A percentile compares a stretch with the other conserved stretches of the same genome.
Conservation (phyloP, 1,284 basidiomycete species). For the Cryptococcus floricola region DNA sequence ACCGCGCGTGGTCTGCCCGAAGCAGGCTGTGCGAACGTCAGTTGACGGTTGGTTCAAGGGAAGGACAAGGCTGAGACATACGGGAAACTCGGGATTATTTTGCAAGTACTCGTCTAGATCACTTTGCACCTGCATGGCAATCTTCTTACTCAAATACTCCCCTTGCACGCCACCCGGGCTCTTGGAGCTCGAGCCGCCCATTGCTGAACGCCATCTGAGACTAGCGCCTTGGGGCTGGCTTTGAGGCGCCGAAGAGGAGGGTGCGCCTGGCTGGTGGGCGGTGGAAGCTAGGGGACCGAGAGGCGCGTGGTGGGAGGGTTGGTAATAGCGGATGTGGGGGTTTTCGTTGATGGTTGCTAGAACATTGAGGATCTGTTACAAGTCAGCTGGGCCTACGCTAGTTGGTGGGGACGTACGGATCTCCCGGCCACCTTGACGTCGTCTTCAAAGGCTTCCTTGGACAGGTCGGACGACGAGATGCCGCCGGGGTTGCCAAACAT, state of each 20-base stretch:
- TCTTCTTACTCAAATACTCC: conserved; percentile 64
- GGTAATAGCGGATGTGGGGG: conserved; percentile 90
- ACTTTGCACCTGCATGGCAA: conserved; percentile 77
- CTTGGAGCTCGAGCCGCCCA: conserved; percentile 33
- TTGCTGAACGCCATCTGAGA: conserved; percentile 46
- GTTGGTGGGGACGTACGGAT: conserved; percentile 34
- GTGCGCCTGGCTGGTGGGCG: conserved; percentile 9
- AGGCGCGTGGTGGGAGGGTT: conserved; percentile 75
- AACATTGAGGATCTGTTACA: conserved; percentile 73
- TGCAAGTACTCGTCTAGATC: conserved; percentile 81
- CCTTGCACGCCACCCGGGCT: conserved; percentile 45
- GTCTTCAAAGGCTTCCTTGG: conserved; percentile 65
- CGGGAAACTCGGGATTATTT: conserved; percentile 78
- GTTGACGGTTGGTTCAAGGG: too few species aligned
- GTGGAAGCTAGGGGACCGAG: conserved; percentile 74
- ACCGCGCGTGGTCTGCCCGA: conserved; percentile 62
- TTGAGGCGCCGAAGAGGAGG: conserved; percentile 4
- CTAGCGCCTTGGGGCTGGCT: conserved; percentile 45
- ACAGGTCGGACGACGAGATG: conserved; percentile 61
- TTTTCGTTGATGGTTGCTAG: conserved; percentile 91
- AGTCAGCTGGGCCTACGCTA: background rate
- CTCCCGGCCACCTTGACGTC: conserved; percentile 65
- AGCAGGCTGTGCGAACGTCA: conserved; percentile 23
- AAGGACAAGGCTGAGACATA: conserved; percentile 47
- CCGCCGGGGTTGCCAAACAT: conserved; percentile 77